A percentile compares a stretch with the other conserved stretches of the same genome.
Evolutionary conservation across 441 rosid genomes (phyloP).

Genomic region (Dalechampia spathulata): DNA sequence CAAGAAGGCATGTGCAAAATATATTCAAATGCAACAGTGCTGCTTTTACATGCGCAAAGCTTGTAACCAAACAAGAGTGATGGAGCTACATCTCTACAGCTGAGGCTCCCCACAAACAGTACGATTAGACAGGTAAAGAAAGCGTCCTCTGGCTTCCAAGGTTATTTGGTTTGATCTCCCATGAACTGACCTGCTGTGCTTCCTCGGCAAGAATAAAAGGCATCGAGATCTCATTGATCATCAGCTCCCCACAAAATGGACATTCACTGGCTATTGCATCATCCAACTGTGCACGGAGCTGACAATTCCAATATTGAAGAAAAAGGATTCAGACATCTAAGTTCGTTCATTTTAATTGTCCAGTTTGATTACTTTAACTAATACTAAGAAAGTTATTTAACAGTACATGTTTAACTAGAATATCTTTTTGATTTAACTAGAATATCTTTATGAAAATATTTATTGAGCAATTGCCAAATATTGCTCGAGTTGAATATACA

Average conservation of each 20-base stretch:
- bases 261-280: conserved; percentile 95
- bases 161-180: conserved; percentile 77
- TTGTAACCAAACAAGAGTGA: neutral
- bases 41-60: too few species aligned
- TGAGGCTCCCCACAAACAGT: neutral
- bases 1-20: neutral
- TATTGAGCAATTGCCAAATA: too few species aligned
- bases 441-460: too few species aligned
- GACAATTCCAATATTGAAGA: conserved; percentile 29
- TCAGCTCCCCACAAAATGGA: conserved; percentile 92
- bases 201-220: conserved; percentile 76
- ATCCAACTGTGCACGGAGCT: conserved; percentile 89
- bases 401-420: too few species aligned
- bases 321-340: too few species aligned
- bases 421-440: too few species aligned
- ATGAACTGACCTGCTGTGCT: conserved; percentile 57
- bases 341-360: too few species aligned
- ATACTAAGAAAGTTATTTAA: too few species aligned
- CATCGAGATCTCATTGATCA: conserved; percentile 69
- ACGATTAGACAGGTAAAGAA: conserved; percentile 49
- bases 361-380: too few species aligned
- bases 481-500: too few species aligned
- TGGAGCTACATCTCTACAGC: neutral
- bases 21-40: too few species aligned
- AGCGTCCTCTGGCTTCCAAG: conserved; percentile 58